Percentiles rank a stretch among this genome's conserved stretches.
phyloP scores from a whole-genome alignment of 1,284 basidiomycete species.

The Inonotus hispidus region DNA sequence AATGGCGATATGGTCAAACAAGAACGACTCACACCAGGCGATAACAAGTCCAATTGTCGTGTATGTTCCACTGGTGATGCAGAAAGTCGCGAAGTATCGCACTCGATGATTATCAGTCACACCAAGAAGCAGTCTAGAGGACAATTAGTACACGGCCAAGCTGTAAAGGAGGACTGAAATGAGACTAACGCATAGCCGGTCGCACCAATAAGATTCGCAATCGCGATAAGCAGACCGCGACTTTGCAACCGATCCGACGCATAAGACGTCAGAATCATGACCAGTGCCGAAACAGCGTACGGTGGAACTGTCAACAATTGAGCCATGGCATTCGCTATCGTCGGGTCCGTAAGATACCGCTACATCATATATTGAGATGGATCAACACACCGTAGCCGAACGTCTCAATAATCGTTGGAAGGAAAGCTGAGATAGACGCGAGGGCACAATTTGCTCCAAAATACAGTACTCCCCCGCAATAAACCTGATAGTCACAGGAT shows the following conservation, averaged over 20 bases:
- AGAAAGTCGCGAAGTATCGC: conserved; percentile 66
- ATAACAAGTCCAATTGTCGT: conserved; percentile 61
- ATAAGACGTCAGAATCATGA: conserved; percentile 58
- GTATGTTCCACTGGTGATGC: conserved; percentile 64
- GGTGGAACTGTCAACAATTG: conserved; percentile 79
- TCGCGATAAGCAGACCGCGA: conserved; percentile 57
- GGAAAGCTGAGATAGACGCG: conserved; percentile 75
- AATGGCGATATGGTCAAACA: conserved; percentile 1
- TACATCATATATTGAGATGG: neutral
- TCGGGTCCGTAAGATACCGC: neutral
- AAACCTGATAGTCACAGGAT: conserved; percentile 50
- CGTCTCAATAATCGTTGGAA: conserved; percentile 77
- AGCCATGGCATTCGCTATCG: conserved; percentile 45
- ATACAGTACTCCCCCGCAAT: conserved; percentile 59
- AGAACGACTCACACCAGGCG: conserved; percentile 58
- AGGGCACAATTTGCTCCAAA: conserved; percentile 77
- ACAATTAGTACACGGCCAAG: neutral
- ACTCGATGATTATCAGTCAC: conserved; percentile 39
- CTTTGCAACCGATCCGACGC: conserved; percentile 69
- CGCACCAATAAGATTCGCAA: conserved; percentile 45
- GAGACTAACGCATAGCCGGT: conserved; percentile 57
- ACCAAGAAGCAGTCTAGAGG: conserved; percentile 45
- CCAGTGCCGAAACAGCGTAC: conserved; percentile 66
- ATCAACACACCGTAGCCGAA: conserved; percentile 50
- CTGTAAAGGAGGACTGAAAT: too few relatives aligned